Percentiles rank a stretch among this genome's conserved stretches.
phyloP scores from a whole-genome alignment of 2,329 filamentous ascomycete species.

The Niveomyces coronatus region DNA sequence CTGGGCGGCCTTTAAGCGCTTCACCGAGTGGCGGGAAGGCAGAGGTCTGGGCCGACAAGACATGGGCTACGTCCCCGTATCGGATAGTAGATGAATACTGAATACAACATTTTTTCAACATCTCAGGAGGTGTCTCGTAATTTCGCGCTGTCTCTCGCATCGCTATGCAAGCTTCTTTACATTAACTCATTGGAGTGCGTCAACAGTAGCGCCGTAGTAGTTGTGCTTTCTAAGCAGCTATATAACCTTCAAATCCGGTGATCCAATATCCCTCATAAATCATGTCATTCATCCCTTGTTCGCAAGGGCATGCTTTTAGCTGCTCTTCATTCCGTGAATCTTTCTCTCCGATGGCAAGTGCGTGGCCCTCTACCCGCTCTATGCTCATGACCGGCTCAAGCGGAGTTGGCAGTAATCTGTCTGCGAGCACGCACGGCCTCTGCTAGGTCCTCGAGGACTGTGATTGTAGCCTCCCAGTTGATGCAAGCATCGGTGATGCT shows the following conservation, averaged over 20 bases:
- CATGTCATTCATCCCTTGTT: not conserved
- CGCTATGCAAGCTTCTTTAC: too few relatives aligned
- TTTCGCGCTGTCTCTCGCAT: not conserved
- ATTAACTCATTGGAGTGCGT: too few relatives aligned
- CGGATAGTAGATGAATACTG: slow-evolving; percentile 12
- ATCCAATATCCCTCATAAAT: too few relatives aligned
- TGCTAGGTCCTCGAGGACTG: slow-evolving; percentile 75
- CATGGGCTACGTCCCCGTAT: slow-evolving; percentile 21
- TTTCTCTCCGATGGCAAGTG: not conserved
- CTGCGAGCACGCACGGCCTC: slow-evolving; percentile 71
- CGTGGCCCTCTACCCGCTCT: slow-evolving; percentile 1
- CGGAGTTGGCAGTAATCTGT: slow-evolving; percentile 32
- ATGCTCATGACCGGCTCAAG: not conserved
- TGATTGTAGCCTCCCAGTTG: slow-evolving; percentile 76
- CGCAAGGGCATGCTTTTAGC: too few relatives aligned
- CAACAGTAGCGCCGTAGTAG: too few relatives aligned
- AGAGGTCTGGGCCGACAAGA: slow-evolving; percentile 20
- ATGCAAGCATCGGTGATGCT: slow-evolving; percentile 97
- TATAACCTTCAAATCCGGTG: too few relatives aligned
- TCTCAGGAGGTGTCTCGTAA: too few relatives aligned
- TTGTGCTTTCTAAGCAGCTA: too few relatives aligned
- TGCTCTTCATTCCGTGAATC: not conserved
- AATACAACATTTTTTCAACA: too few relatives aligned
- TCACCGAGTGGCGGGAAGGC: slow-evolving; percentile 30
- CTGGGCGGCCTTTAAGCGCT: slow-evolving; percentile 45